Conservation (phyloP, 139 green algal genomes). For the Zygnema cylindricum region DNA sequence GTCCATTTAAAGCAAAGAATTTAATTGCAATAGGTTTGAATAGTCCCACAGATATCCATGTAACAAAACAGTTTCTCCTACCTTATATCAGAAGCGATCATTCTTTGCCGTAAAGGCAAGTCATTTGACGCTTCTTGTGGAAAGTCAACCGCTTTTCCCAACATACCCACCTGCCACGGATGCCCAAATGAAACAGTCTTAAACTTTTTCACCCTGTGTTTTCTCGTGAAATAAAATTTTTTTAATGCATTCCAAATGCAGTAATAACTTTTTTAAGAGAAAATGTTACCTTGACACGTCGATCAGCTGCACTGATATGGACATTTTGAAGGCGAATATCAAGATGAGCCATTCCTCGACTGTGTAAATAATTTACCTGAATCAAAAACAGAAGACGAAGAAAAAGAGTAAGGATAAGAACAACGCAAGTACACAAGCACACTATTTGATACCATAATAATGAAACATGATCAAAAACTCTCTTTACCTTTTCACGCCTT, state of each 20-base stretch:
- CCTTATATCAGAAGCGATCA: conserved; percentile 13
- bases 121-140: not conserved
- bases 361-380: conserved; percentile 52
- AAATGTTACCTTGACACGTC: conserved; percentile 36
- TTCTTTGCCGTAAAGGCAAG: not conserved
- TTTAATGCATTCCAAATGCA: not conserved
- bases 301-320: conserved; percentile 40
- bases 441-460: not conserved
- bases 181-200: not conserved
- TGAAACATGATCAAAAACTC: no score
- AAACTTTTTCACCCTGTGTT: not conserved
- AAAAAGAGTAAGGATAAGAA: conserved; percentile 6
- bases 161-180: conserved; percentile 27
- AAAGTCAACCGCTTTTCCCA: conserved; percentile 51
- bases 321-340: conserved; percentile 39
- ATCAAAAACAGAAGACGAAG: not conserved
- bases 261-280: no score
- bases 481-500: no score
- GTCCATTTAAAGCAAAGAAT: no score
- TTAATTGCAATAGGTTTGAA: no score
- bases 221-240: not conserved
- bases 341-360: conserved; percentile 35
- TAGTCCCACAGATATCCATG: not conserved
- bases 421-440: not conserved
- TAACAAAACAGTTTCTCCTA: not conserved